Conservation (phyloP, 2,329 filamentous ascomycete species). For the Penicillium sp. region DNA sequence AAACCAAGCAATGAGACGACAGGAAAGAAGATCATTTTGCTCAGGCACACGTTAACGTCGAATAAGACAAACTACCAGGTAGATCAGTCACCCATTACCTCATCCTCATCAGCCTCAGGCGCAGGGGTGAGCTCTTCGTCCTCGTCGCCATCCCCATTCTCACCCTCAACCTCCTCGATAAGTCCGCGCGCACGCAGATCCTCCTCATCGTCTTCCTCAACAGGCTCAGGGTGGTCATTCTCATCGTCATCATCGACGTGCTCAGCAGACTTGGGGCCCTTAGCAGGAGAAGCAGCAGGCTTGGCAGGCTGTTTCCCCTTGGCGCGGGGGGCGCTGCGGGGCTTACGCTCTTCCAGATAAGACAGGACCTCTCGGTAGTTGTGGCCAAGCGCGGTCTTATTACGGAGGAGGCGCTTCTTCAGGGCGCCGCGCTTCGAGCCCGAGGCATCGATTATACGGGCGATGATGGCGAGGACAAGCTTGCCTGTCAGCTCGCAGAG, state of each 20-base stretch:
- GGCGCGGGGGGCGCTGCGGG: slow-evolving; percentile 19
- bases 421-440: slow-evolving; percentile 56
- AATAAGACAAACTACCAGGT: slow-evolving; percentile 3
- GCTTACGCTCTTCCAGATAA: slow-evolving; percentile 64
- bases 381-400: slow-evolving; percentile 67
- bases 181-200: slow-evolving; percentile 31
- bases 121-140: slow-evolving; percentile 22
- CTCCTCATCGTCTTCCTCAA: slow-evolving; percentile 38
- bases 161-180: slow-evolving; percentile 32
- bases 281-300: slow-evolving; percentile 13
- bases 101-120: slow-evolving; percentile 32
- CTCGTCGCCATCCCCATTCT: slow-evolving; percentile 19
- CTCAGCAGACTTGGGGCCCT: slow-evolving; percentile 33
- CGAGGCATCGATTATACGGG: slow-evolving; percentile 60
- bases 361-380: slow-evolving; percentile 79
- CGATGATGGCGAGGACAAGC: slow-evolving; percentile 69
- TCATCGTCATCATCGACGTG: slow-evolving; percentile 38
- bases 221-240: slow-evolving; percentile 24
- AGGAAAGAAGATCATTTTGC: neutral
- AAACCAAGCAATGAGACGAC: neutral
- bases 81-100: slow-evolving; percentile 40
- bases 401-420: slow-evolving; percentile 63
- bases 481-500: slow-evolving; percentile 80
- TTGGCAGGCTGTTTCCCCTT: slow-evolving; percentile 31
- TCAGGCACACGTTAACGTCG: slow-evolving; percentile 9